These are phyloP conservation scores for Rutstroemia sp. DNA, from an alignment of 2,329 filamentous ascomycete genomes.

Conservation along the genomic window DNA sequence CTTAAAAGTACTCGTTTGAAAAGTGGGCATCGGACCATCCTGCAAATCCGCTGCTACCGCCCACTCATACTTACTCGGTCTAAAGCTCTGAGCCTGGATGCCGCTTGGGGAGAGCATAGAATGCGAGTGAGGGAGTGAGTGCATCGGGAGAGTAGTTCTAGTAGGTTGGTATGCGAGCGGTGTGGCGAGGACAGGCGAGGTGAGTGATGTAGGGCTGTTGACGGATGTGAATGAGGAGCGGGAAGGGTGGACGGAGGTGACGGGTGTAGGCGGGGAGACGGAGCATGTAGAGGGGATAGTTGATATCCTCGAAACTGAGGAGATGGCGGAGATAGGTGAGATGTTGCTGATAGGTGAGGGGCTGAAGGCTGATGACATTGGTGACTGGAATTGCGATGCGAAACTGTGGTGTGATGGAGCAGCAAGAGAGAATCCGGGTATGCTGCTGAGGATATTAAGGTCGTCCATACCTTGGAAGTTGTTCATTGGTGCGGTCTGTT, in stretches of 20 bases:
- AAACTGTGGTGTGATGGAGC: slow-evolving; percentile 19
- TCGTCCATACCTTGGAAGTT: slow-evolving; percentile 32
- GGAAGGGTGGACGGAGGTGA: slow-evolving; percentile 5
- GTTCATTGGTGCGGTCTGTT: slow-evolving; percentile 24
- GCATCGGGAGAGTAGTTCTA: slow-evolving; percentile 2
- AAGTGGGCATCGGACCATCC: slow-evolving; percentile 21
- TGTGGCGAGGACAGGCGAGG: neutral
- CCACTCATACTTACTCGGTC: slow-evolving; percentile 30
- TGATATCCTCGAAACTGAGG: neutral
- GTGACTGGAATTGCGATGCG: slow-evolving; percentile 17
- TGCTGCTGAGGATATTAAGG: slow-evolving; percentile 19
- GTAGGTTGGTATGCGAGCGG: no score
- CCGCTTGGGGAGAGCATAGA: slow-evolving; percentile 13
- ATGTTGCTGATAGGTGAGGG: slow-evolving; percentile 21
- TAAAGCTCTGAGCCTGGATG: slow-evolving; percentile 17
- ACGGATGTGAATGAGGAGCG: slow-evolving; percentile 13
- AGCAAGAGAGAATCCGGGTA: slow-evolving; percentile 25
- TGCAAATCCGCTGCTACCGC: slow-evolving; percentile 26
- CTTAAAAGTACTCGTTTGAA: slow-evolving; percentile 51
- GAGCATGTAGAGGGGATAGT: slow-evolving; percentile 11
- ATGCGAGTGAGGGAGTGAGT: slow-evolving; percentile 16
- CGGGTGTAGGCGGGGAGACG: neutral
- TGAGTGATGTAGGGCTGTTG: slow-evolving; percentile 11
- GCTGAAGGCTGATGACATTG: slow-evolving; percentile 22
- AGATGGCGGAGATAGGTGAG: slow-evolving; percentile 12